Percentiles rank a stretch among this genome's conserved stretches.
Evolutionary conservation across 768 basidiomycete genomes (phyloP).

Genomic region (Pleurotus tuber-regium): DNA sequence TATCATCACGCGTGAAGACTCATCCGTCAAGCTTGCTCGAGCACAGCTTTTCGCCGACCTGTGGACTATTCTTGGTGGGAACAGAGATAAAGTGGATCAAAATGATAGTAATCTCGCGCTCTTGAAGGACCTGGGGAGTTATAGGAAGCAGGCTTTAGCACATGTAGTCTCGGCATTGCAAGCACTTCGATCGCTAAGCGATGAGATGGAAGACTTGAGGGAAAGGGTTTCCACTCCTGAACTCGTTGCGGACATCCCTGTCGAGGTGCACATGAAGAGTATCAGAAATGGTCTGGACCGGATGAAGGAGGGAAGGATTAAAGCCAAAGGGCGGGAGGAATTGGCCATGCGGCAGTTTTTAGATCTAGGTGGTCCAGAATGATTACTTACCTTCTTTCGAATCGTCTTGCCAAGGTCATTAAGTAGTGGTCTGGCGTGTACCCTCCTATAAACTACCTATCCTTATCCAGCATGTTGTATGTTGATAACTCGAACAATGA

Average conservation of each 20-base stretch:
- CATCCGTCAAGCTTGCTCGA: constrained; percentile 38
- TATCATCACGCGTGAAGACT: constrained; percentile 57
- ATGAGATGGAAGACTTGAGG: constrained; percentile 75
- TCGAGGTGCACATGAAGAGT: constrained; percentile 75
- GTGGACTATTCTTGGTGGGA: constrained; percentile 71
- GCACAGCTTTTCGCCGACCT: constrained; percentile 59
- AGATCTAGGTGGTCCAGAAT: too few relatives aligned
- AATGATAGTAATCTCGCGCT: constrained; percentile 51
- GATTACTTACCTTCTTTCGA: too few relatives aligned
- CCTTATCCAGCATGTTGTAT: too few relatives aligned
- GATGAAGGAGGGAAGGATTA: constrained; percentile 54
- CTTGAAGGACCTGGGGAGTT: constrained; percentile 52
- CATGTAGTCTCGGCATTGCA: constrained; percentile 69
- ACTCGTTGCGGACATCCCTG: constrained; percentile 54
- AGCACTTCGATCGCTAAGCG: constrained; percentile 59
- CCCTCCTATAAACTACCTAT: too few relatives aligned
- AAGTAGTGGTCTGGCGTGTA: neutral
- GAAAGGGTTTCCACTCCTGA: constrained; percentile 71
- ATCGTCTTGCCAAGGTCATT: neutral
- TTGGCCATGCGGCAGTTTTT: constrained; percentile 13
- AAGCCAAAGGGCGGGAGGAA: constrained; percentile 45
- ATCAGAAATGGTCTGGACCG: constrained; percentile 63
- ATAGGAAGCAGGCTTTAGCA: constrained; percentile 57
- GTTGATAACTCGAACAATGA: too few relatives aligned
- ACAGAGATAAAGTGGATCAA: constrained; percentile 44